Evolutionary conservation across 352 stramenopile genomes (phyloP).

Genomic region (Pythium coloratum): DNA sequence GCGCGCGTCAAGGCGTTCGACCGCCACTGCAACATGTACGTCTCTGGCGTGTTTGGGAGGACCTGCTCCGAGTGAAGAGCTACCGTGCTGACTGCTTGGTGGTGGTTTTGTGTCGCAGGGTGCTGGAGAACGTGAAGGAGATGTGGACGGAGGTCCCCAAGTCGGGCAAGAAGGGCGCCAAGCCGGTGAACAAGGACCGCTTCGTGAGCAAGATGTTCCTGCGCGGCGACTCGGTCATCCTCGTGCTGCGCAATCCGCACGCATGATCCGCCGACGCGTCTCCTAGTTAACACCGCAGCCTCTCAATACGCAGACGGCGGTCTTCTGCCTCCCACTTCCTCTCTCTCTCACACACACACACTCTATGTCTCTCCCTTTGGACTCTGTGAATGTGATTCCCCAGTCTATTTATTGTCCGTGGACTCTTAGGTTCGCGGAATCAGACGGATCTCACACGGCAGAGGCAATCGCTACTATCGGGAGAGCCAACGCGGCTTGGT

Average conservation of each 20-base stretch:
- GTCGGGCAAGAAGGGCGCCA: conserved; percentile 94
- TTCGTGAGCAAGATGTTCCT: conserved; percentile 99
- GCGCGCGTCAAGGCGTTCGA: conserved; percentile 99
- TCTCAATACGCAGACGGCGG: not conserved
- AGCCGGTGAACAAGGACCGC: conserved; percentile 97
- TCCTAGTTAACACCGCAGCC: conserved; percentile 12
- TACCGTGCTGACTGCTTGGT: too few species aligned
- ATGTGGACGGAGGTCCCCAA: conserved; percentile 99
- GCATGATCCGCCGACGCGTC: conserved; percentile 31
- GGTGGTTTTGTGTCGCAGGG: conserved; percentile 46
- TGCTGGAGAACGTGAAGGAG: conserved; percentile 99
- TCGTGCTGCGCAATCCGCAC: conserved; percentile 97
- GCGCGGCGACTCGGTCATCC: conserved; percentile 98
- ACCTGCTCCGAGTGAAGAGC: too few species aligned
- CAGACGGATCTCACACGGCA: not conserved
- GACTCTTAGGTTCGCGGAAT: not conserved
- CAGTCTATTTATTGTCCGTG: conserved; percentile 3
- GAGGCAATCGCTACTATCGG: not conserved
- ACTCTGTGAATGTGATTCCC: not conserved
- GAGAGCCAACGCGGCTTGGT: not conserved
- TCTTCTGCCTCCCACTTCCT: not conserved
- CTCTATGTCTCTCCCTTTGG: not conserved
- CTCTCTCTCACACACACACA: not conserved
- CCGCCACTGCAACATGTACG: conserved; percentile 99
- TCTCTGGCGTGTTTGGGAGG: conserved; percentile 3